Base-by-base conservation (phyloP, 148 eudicot species). In the Fagopyrum esculentum region DNA sequence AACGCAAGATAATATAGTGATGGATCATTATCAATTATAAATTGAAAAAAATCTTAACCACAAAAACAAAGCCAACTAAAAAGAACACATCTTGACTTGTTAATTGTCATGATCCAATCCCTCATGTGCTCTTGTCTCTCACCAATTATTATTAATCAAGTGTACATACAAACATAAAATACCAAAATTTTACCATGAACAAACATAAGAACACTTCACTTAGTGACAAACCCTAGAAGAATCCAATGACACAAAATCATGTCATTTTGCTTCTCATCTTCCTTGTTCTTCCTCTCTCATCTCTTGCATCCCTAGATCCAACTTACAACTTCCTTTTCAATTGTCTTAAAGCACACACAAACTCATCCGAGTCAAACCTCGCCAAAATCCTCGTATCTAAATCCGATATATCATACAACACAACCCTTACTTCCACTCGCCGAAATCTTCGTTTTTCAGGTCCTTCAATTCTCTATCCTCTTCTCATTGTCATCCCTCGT, bases 371-470 rank as follows among this genome's bases (percentile, higher is more conserved):
- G 9, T 26, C 40, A 35, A 35, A 35, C 40, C 40, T 35, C 40
- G 40, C 49, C 47, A 3, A 35, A 12, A 15, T 43, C 72, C 72
- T 69, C 72, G 4, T 69, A 49, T 69, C 72, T 19, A 46, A 69
- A 69, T 40, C 72, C 72, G 15, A 26, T 11, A 9, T 49, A 9
- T 19, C 45, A 19, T 69, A 40, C 72, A 40, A 46, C 19, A 6
- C 72, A 5, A 16, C 51, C 60, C 63, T 78, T 15, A 19, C 51
- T 60, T 49, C 55, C 40, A 49, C 60, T 10, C 61, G 47, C 64
- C 64, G 73, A 22, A 78, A 78, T 17, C 72, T 73, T 11, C 55
- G 76, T 1, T 78, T 72, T 45, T 16, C 51, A 5, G 45, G n/a
- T 15, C 40, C 55, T 19, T 13, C 52, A 29, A 51, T 64, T 30